Evolutionary conservation across 768 basidiomycete genomes (phyloP).

Genomic region (Candolleomyces aberdarensis): DNA sequence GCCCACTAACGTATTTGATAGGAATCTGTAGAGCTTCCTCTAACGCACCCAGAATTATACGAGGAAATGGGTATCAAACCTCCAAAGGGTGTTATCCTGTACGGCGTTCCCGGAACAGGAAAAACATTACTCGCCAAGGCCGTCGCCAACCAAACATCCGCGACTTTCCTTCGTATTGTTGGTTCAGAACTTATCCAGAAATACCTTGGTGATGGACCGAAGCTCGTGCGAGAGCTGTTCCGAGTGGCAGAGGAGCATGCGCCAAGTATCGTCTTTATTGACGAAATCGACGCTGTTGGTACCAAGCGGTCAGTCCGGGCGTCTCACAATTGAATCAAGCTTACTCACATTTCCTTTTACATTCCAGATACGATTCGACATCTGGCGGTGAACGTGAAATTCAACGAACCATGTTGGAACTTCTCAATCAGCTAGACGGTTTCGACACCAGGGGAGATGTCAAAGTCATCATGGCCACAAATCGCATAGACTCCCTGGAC

Average conservation of each 20-base stretch:
- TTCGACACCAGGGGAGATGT: conserved; percentile 98
- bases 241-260: conserved; percentile 96
- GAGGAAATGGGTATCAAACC: conserved; percentile 99
- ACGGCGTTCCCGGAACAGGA: conserved; percentile 97
- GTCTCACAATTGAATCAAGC: conserved; percentile 1
- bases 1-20: conserved; percentile 24
- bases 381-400: conserved; percentile 99
- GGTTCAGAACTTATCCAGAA: conserved; percentile 99
- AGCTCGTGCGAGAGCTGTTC: conserved; percentile 96
- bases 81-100: conserved; percentile 99
- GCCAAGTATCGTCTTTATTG: conserved; percentile 98
- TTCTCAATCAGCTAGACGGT: conserved; percentile 98
- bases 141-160: conserved; percentile 96
- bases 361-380: conserved; percentile 87
- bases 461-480: conserved; percentile 99
- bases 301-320: conserved; percentile 76
- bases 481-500: conserved; percentile 95
- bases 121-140: conserved; percentile 98
- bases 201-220: conserved; percentile 98
- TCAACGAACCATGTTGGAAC: conserved; percentile 97
- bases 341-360: conserved; percentile 6
- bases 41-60: conserved; percentile 97
- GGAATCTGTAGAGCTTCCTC: conserved; percentile 97
- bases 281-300: conserved; percentile 98
- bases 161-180: conserved; percentile 95